Evolutionary conservation across 2,329 filamentous ascomycete genomes (phyloP).

Genomic region (Cladorrhinum sp.): DNA sequence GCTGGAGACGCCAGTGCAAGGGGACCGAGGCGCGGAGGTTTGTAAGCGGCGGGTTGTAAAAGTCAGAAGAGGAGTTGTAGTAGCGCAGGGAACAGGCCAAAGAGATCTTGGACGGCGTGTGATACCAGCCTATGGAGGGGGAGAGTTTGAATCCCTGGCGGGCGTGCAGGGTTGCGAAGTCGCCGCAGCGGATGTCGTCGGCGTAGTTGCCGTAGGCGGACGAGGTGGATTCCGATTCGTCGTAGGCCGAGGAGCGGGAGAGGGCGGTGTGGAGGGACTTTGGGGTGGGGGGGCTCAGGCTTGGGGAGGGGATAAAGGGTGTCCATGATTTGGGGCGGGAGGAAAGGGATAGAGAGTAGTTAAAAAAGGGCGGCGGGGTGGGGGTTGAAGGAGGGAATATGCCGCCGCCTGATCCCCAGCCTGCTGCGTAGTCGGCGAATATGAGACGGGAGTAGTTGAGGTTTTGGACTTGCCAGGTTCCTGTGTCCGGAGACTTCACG

Average conservation of each 20-base stretch:
- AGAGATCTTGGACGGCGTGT: constrained; percentile 12
- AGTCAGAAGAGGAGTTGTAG: constrained; percentile 7
- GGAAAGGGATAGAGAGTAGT: constrained; percentile 5
- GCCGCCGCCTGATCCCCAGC: constrained; percentile 21
- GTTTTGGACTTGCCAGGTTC: constrained; percentile 19
- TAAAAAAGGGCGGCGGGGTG: background rate
- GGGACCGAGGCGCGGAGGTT: constrained; percentile 13
- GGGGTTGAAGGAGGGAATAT: constrained; percentile 3
- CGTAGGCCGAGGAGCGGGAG: constrained; percentile 19
- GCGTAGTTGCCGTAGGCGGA: constrained; percentile 22
- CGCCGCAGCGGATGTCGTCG: constrained; percentile 22
- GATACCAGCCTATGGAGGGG: constrained; percentile 20
- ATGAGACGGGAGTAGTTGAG: constrained; percentile 16
- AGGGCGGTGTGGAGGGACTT: constrained; percentile 11
- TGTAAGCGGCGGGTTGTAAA: background rate
- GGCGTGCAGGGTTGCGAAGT: constrained; percentile 18
- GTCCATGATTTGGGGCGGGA: background rate
- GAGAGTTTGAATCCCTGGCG: constrained; percentile 19
- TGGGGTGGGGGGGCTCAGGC: background rate
- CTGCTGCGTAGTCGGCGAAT: constrained; percentile 16
- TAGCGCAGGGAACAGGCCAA: constrained; percentile 14
- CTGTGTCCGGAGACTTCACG: constrained; percentile 14
- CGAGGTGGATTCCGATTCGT: constrained; percentile 21
- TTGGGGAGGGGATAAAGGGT: background rate
- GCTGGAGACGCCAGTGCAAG: constrained; percentile 20